Conservation (phyloP, 108 stramenopile genomes). For the Skeletonema marinoi region DNA sequence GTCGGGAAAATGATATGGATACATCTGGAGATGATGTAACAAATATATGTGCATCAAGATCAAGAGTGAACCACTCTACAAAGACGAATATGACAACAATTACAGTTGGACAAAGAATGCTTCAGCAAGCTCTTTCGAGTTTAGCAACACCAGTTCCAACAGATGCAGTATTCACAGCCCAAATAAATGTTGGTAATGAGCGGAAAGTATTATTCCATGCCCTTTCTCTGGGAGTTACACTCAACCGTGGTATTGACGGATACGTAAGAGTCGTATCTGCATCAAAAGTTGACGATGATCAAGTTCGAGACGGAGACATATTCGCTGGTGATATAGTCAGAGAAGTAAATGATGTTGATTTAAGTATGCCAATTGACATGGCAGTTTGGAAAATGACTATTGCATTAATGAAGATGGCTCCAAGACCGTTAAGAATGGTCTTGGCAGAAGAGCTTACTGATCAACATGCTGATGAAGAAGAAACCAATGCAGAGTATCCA, state of each 20-base stretch:
- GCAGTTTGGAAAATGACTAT: slow-evolving; percentile 40
- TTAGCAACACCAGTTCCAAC: background rate
- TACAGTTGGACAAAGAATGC: background rate
- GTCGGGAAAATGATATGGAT: background rate
- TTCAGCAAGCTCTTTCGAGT: background rate
- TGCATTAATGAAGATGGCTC: slow-evolving; percentile 45
- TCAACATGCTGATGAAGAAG: background rate
- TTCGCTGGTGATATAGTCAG: slow-evolving; percentile 31
- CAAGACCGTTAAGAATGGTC: slow-evolving; percentile 32
- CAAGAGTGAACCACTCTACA: background rate
- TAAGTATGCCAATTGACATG: slow-evolving; percentile 40
- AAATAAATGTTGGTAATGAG: slow-evolving; percentile 22
- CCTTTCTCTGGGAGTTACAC: slow-evolving; percentile 29
- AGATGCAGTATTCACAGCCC: background rate
- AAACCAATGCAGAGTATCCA: background rate
- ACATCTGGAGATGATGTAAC: background rate
- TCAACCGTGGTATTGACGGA: slow-evolving; percentile 42
- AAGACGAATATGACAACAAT: background rate
- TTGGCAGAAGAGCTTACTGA: slow-evolving; percentile 14
- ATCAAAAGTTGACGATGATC: background rate
- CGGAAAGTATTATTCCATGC: slow-evolving; percentile 26
- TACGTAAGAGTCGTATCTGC: slow-evolving; percentile 37
- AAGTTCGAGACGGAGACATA: slow-evolving; percentile 21
- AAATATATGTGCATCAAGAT: background rate
- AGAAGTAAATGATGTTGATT: slow-evolving; percentile 34